Conservation (phyloP, 352 stramenopile species). For the Salisapilia sapeloensis region DNA sequence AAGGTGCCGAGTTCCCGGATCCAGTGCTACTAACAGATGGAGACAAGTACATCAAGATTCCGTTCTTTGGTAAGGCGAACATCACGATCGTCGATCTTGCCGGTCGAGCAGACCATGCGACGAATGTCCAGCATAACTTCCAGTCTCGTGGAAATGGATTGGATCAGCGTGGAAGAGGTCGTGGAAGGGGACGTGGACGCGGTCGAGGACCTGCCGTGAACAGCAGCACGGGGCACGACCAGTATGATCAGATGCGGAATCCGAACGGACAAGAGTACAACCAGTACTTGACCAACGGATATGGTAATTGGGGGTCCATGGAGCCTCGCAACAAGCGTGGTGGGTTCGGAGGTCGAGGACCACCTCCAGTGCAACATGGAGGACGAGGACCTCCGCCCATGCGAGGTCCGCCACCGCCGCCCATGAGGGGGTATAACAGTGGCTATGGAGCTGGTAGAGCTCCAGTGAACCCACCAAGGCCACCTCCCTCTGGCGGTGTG, state of each 20-base stretch:
- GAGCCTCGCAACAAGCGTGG: slow-evolving; percentile 63
- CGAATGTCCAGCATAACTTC: slow-evolving; percentile 40
- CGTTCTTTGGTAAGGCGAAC: slow-evolving; percentile 68
- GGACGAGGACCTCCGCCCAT: slow-evolving; percentile 8
- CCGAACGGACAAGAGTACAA: slow-evolving; percentile 30
- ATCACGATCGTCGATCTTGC: slow-evolving; percentile 78
- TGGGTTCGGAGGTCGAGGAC: slow-evolving; percentile 17
- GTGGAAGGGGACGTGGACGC: slow-evolving; percentile 6
- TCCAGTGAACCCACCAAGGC: slow-evolving; percentile 17
- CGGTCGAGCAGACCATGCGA: slow-evolving; percentile 20
- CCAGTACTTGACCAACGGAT: slow-evolving; percentile 57
- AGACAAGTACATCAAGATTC: slow-evolving; percentile 54
- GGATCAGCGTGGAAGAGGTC: slow-evolving; percentile 9
- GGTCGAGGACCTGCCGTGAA: slow-evolving; percentile 9
- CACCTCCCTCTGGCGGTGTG: slow-evolving; percentile 32
- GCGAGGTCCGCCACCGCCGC: too few species aligned
- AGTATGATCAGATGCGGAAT: slow-evolving; percentile 14
- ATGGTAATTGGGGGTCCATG: slow-evolving; percentile 64
- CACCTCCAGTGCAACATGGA: slow-evolving; percentile 5
- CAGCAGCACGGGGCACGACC: slow-evolving; percentile 10
- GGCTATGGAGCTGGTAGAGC: slow-evolving; percentile 3
- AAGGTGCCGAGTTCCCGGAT: slow-evolving; percentile 18
- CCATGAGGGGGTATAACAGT: slow-evolving; percentile 9
- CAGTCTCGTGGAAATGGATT: slow-evolving; percentile 12
- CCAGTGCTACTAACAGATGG: slow-evolving; percentile 30